Conservation (phyloP, 176 grass and related monocot species). For the Bolboschoenus planiculmis region DNA sequence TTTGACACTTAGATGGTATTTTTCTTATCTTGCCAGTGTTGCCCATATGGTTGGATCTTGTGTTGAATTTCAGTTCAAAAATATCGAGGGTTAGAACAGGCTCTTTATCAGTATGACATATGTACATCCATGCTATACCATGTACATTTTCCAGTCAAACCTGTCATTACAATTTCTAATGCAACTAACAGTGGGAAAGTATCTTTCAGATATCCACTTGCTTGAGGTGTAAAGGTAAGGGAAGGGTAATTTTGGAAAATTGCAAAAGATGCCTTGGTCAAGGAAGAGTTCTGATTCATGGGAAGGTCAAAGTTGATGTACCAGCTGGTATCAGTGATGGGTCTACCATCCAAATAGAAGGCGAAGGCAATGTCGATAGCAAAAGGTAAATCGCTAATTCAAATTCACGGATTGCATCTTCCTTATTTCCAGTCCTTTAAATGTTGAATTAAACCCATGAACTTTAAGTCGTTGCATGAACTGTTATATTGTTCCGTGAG, state of each 20-base stretch:
- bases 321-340: slow-evolving; percentile 78
- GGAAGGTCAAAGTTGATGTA: slow-evolving; percentile 51
- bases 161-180: not conserved
- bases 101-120: not conserved
- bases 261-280: slow-evolving; percentile 61
- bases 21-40: not conserved
- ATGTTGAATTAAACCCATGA: not conserved
- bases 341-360: slow-evolving; percentile 53
- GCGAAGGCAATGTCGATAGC: slow-evolving; percentile 68
- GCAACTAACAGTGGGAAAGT: not conserved
- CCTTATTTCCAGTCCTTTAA: not conserved
- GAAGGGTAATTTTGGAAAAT: slow-evolving; percentile 67
- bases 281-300: slow-evolving; percentile 50
- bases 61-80: not conserved
- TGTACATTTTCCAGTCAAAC: not conserved
- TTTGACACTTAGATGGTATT: not conserved
- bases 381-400: slow-evolving; percentile 41
- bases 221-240: slow-evolving; percentile 63
- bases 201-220: slow-evolving; percentile 78
- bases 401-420: not conserved
- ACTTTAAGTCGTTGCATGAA: not conserved
- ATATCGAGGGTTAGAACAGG: not conserved
- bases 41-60: not conserved
- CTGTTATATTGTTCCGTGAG: not conserved
- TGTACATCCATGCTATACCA: not conserved